phyloP scores from a whole-genome alignment of 2,329 filamentous ascomycete species.

The Helotiales sp. region DNA sequence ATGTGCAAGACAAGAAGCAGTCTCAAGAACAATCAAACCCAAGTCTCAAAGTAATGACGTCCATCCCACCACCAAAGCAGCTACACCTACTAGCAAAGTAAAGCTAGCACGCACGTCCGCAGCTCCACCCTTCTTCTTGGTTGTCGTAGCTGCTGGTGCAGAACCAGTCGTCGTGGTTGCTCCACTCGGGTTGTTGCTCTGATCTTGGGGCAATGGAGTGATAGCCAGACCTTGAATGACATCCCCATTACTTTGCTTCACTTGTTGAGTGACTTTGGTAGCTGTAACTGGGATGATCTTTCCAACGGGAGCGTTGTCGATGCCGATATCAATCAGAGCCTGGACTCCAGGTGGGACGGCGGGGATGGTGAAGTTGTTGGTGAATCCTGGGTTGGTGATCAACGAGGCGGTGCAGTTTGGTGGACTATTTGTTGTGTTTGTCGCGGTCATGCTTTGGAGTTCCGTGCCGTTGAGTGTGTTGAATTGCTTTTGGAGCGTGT shows the following conservation, averaged over 20 bases:
- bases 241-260: conserved; percentile 61
- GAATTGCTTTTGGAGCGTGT: conserved; percentile 77
- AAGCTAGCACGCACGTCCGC: conserved; percentile 20
- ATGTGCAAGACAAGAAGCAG: conserved; percentile 25
- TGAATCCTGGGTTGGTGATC: conserved; percentile 72
- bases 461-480: conserved; percentile 72
- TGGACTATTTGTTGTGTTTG: conserved; percentile 57
- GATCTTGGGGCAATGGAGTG: conserved; percentile 53
- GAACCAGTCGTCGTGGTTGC: conserved; percentile 20
- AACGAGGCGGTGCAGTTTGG: conserved; percentile 69
- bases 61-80: conserved; percentile 8
- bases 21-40: neutral
- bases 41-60: conserved; percentile 11
- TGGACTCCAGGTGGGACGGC: conserved; percentile 68
- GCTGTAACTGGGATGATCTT: conserved; percentile 64
- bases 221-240: conserved; percentile 68
- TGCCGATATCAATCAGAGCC: conserved; percentile 76
- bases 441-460: conserved; percentile 67
- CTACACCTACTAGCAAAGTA: conserved; percentile 26
- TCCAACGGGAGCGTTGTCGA: conserved; percentile 66
- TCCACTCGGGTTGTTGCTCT: conserved; percentile 57
- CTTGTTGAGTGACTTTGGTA: conserved; percentile 59
- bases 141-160: conserved; percentile 32
- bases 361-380: conserved; percentile 80
- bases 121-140: conserved; percentile 36